Conservation (phyloP, 345 rosid genomes). For the Viola odorata region DNA sequence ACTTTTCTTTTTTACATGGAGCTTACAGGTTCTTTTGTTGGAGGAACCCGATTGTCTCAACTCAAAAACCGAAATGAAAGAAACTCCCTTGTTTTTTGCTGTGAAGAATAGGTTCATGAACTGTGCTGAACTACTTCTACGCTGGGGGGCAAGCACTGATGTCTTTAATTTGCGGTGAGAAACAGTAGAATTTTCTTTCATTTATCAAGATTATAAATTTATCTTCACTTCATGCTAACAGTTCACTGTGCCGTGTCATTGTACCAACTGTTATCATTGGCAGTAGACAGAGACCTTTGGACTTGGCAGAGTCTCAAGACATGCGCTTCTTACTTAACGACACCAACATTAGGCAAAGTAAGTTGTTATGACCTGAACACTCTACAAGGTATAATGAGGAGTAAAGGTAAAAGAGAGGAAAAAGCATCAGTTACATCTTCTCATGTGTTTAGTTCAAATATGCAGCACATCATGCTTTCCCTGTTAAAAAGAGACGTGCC, state of each 20-base stretch:
- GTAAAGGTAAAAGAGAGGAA: neutral
- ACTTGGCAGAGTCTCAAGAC: slow-evolving; percentile 76
- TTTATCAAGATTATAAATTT: neutral
- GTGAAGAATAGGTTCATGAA: slow-evolving; percentile 62
- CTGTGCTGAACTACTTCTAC: slow-evolving; percentile 69
- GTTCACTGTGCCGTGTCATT: slow-evolving; percentile 7
- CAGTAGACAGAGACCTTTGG: slow-evolving; percentile 78
- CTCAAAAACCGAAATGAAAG: slow-evolving; percentile 52
- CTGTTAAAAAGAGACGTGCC: slow-evolving; percentile 27
- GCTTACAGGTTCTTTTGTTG: slow-evolving; percentile 41
- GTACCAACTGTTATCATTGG: slow-evolving; percentile 13
- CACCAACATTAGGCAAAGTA: slow-evolving; percentile 55
- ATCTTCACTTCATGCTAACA: slow-evolving; percentile 12
- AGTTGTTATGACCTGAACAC: slow-evolving; percentile 23
- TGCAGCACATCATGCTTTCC: slow-evolving; percentile 44
- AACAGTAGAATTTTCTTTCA: slow-evolving; percentile 11
- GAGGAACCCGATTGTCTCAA: slow-evolving; percentile 48
- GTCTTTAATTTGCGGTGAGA: slow-evolving; percentile 73
- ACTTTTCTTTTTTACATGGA: neutral
- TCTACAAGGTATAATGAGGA: neutral
- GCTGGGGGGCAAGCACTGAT: slow-evolving; percentile 60
- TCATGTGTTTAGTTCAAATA: slow-evolving; percentile 16
- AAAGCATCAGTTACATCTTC: slow-evolving; percentile 9
- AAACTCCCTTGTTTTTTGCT: slow-evolving; percentile 80
- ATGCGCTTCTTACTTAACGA: slow-evolving; percentile 68